Evolutionary conservation across 2,329 filamentous ascomycete species (phyloP).

Genomic region (Alternaria triticina): DNA sequence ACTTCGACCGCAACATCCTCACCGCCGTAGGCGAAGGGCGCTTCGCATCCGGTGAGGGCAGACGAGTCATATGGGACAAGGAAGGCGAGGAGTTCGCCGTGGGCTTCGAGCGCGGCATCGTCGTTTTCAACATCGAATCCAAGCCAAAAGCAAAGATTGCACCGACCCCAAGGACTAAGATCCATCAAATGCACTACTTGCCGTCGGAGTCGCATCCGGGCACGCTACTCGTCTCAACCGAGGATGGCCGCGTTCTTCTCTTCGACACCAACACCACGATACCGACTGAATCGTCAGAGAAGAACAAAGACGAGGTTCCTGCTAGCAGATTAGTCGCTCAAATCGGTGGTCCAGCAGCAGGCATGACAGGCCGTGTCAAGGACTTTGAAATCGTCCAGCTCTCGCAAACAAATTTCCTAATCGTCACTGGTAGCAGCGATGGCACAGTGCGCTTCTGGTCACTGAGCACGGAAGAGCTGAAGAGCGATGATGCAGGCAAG

Average conservation of each 20-base stretch:
- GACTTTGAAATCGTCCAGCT: constrained; percentile 75
- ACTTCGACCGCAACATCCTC: constrained; percentile 77
- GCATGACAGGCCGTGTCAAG: constrained; percentile 78
- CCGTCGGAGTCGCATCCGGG: constrained; percentile 57
- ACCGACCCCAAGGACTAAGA: constrained; percentile 73
- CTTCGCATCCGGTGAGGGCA: constrained; percentile 80
- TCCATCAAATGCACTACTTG: constrained; percentile 82
- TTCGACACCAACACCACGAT: constrained; percentile 71
- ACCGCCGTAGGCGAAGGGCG: constrained; percentile 77
- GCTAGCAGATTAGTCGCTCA: constrained; percentile 70
- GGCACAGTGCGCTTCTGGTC: constrained; percentile 83
- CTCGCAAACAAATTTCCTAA: constrained; percentile 52
- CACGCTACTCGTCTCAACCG: constrained; percentile 79
- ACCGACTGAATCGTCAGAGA: constrained; percentile 28
- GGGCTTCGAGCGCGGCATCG: constrained; percentile 81
- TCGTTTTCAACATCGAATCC: constrained; percentile 89
- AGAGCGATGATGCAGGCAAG: constrained; percentile 16
- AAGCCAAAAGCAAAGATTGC: constrained; percentile 77
- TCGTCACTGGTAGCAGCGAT: constrained; percentile 83
- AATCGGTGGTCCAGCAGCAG: constrained; percentile 74
- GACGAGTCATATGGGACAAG: constrained; percentile 79
- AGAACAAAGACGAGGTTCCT: constrained; percentile 61
- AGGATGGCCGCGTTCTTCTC: constrained; percentile 86
- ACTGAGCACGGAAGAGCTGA: constrained; percentile 50
- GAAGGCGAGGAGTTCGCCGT: constrained; percentile 85